A percentile compares a stretch with the other conserved stretches of the same genome.
Conservation (phyloP, 306 rosid genomes). For the Ziziphus jujuba region DNA sequence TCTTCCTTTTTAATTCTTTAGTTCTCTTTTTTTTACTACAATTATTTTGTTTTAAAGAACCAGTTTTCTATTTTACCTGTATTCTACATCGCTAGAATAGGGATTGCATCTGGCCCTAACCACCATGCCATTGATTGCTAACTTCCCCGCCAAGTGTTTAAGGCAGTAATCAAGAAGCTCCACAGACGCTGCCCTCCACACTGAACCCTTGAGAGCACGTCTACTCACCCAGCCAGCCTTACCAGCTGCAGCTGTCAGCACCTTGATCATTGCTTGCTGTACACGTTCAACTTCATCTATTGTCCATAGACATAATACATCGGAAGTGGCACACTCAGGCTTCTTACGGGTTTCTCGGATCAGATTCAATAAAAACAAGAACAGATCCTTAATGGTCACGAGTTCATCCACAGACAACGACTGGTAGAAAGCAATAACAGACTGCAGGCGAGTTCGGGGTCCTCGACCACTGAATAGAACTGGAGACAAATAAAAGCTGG, state of each 20-base stretch:
- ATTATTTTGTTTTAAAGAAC: not conserved
- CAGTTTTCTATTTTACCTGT: conserved; percentile 39
- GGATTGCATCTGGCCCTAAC: conserved; percentile 51
- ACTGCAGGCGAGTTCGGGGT: conserved; percentile 41
- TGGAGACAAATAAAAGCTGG: conserved; percentile 39
- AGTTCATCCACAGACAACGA: conserved; percentile 48
- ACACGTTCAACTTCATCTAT: conserved; percentile 53
- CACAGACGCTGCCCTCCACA: conserved; percentile 42
- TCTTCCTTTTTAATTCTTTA: too few relatives aligned
- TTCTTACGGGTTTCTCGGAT: conserved; percentile 16
- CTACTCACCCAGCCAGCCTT: conserved; percentile 48
- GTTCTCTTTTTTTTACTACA: too few relatives aligned
- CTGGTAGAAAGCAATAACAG: conserved; percentile 56
- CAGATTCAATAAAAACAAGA: conserved; percentile 43
- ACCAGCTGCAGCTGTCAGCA: conserved; percentile 42
- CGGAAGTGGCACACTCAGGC: conserved; percentile 21
- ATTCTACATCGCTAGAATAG: conserved; percentile 43
- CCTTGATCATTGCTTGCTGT: conserved; percentile 53
- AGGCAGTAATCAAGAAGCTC: conserved; percentile 67
- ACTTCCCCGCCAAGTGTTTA: conserved; percentile 52
- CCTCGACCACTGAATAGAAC: conserved; percentile 46
- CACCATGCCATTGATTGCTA: conserved; percentile 45
- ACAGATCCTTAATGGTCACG: conserved; percentile 55
- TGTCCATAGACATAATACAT: conserved; percentile 47
- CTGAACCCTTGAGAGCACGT: conserved; percentile 58